phyloP scores from a whole-genome alignment of 1,284 basidiomycete genomes.

The Mixia osmundae region DNA sequence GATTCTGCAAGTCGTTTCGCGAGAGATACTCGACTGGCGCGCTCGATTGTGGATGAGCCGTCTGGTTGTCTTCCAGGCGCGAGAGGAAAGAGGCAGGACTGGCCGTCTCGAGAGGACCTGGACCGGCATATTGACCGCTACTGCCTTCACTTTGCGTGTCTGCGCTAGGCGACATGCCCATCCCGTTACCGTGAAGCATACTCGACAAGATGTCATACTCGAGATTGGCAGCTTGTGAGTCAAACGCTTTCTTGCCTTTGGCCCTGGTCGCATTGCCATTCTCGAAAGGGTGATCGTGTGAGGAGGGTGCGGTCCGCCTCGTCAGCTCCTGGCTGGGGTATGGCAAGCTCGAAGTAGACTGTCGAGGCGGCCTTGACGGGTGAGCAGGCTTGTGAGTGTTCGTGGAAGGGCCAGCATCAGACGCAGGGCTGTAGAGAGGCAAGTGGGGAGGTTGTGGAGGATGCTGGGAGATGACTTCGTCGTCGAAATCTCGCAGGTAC shows the following conservation, averaged over 20 bases:
- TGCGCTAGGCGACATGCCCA: no score
- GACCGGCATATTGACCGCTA: conserved; percentile 1
- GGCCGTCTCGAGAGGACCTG: background rate
- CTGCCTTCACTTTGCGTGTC: no score
- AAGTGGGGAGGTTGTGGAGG: conserved; percentile 5
- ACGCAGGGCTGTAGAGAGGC: conserved; percentile 4
- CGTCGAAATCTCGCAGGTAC: conserved; percentile 76
- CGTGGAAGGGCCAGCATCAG: conserved; percentile 7
- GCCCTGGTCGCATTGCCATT: conserved; percentile 3
- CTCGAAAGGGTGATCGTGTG: conserved; percentile 2
- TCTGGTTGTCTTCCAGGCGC: no score
- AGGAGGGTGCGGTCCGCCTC: conserved; percentile 2
- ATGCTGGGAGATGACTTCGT: conserved; percentile 29
- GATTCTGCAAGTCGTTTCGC: no score
- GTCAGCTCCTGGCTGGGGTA: background rate
- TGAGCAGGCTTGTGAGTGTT: conserved; percentile 3
- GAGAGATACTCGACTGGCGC: no score
- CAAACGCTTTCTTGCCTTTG: conserved; percentile 27
- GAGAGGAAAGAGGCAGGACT: no score
- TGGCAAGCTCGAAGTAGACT: conserved; percentile 1
- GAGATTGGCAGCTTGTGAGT: conserved; percentile 63
- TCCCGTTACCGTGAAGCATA: conserved; percentile 38
- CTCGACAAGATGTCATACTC: conserved; percentile 77
- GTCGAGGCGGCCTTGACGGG: conserved; percentile 1
- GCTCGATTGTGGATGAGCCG: no score